These are phyloP conservation scores for Fusarium musae DNA, from an alignment of 2,329 filamentous ascomycete species.

Conservation along the genomic window DNA sequence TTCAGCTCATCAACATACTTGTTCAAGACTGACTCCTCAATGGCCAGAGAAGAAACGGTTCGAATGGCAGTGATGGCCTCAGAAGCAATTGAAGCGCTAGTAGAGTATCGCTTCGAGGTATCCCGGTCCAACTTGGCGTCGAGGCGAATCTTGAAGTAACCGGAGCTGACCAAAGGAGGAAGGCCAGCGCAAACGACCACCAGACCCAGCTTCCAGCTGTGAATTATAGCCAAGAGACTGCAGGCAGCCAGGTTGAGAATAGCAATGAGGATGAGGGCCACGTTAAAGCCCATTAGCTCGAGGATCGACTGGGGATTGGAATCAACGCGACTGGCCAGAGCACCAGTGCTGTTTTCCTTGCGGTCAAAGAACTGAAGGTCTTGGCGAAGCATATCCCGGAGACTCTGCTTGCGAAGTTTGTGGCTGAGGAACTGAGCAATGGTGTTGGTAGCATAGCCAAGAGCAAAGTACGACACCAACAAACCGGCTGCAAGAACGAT, in stretches of 20 bases:
- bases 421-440: conserved; percentile 45
- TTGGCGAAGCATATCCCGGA: conserved; percentile 51
- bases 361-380: conserved; percentile 57
- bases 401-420: conserved; percentile 42
- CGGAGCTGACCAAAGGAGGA: conserved; percentile 51
- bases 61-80: conserved; percentile 55
- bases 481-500: conserved; percentile 59
- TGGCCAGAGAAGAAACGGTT: conserved; percentile 55
- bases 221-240: conserved; percentile 55
- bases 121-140: conserved; percentile 54
- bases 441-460: conserved; percentile 52
- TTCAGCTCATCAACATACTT: conserved; percentile 49
- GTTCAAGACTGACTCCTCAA: conserved; percentile 50
- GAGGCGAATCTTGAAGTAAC: conserved; percentile 53
- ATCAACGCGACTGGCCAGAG: conserved; percentile 51
- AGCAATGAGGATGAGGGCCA: conserved; percentile 53
- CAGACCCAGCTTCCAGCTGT: conserved; percentile 61
- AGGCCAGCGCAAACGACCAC: conserved; percentile 58
- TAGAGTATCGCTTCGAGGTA: conserved; percentile 49
- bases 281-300: conserved; percentile 57
- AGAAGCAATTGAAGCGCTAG: conserved; percentile 56
- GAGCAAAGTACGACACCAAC: conserved; percentile 56
- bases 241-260: conserved; percentile 52
- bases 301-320: conserved; percentile 53
- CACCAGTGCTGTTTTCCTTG: conserved; percentile 53